Evolutionary conservation across 768 basidiomycete genomes (phyloP).

Genomic region (Amanita jacksonii): DNA sequence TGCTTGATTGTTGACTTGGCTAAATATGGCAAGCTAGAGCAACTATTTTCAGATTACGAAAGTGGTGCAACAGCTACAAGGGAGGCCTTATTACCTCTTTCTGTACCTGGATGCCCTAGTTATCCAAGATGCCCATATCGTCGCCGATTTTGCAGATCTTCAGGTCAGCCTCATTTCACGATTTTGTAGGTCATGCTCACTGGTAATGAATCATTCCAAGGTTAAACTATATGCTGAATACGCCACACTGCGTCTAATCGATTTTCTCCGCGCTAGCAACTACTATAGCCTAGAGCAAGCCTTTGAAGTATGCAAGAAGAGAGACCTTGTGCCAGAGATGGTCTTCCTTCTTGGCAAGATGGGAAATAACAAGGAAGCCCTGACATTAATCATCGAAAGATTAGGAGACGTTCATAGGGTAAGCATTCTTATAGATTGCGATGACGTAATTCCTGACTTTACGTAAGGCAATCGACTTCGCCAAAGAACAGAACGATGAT

Average conservation of each 20-base stretch:
- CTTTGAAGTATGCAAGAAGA: conserved; percentile 74
- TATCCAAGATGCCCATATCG: conserved; percentile 75
- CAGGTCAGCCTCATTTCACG: conserved; percentile 40
- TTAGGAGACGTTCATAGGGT: conserved; percentile 88
- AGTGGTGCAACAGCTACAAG: conserved; percentile 80
- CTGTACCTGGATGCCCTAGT: conserved; percentile 88
- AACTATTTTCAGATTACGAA: conserved; percentile 52
- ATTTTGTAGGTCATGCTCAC: neutral
- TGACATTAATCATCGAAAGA: conserved; percentile 91
- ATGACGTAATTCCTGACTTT: neutral
- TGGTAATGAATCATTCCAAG: conserved; percentile 22
- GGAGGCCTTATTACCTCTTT: conserved; percentile 75
- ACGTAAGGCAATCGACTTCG: conserved; percentile 88
- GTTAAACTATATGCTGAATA: conserved; percentile 90
- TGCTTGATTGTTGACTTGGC: neutral
- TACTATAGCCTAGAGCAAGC: conserved; percentile 92
- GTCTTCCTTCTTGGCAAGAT: conserved; percentile 94
- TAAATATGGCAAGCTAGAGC: neutral
- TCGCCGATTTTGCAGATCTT: conserved; percentile 73
- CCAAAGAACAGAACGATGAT: conserved; percentile 92
- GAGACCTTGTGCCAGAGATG: conserved; percentile 91
- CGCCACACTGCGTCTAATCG: conserved; percentile 68
- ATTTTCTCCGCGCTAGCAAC: conserved; percentile 84
- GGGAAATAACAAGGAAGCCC: conserved; percentile 94
- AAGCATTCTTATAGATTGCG: conserved; percentile 15